Evolutionary conservation across 176 grass and related monocot species (phyloP).

Genomic region (Thalia dealbata): DNA sequence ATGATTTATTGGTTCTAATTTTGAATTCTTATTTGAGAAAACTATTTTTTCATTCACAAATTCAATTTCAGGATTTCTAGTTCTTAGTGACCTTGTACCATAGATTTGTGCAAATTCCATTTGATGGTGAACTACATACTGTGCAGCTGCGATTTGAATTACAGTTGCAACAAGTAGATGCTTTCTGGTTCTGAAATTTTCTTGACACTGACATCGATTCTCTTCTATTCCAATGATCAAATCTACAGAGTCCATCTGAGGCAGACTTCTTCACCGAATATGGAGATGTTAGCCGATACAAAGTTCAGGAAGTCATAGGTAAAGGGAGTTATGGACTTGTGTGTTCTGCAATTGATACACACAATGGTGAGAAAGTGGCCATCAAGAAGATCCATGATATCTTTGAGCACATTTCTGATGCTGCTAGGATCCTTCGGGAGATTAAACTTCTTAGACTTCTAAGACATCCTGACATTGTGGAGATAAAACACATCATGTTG

Average conservation of each 20-base stretch:
- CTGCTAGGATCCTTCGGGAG: conserved; percentile 8
- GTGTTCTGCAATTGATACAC: conserved; percentile 7
- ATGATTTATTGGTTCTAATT: not conserved
- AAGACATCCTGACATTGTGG: conserved; percentile 11
- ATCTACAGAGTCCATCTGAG: conserved; percentile 4
- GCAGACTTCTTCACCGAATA: conserved; percentile 8
- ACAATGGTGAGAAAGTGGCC: conserved; percentile 9
- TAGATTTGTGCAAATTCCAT: not conserved
- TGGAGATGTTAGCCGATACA: conserved; percentile 9
- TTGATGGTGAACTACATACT: not conserved
- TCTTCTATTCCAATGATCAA: not conserved
- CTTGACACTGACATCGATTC: not conserved
- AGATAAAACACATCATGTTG: conserved; percentile 11
- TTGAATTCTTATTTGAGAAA: not conserved
- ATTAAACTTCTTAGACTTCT: conserved; percentile 15
- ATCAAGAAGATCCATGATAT: conserved; percentile 15
- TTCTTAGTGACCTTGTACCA: not conserved
- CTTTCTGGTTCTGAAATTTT: not conserved
- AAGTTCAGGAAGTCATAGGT: conserved; percentile 7
- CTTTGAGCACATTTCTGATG: conserved; percentile 11
- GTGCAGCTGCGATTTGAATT: not conserved
- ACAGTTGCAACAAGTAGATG: not conserved
- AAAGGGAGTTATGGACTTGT: conserved; percentile 15
- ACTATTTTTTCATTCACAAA: not conserved
- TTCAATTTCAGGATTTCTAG: not conserved